Percentiles rank a stretch among this genome's conserved stretches.
Evolutionary conservation across 768 basidiomycete genomes (phyloP).

Genomic region (Paxillus involutus): DNA sequence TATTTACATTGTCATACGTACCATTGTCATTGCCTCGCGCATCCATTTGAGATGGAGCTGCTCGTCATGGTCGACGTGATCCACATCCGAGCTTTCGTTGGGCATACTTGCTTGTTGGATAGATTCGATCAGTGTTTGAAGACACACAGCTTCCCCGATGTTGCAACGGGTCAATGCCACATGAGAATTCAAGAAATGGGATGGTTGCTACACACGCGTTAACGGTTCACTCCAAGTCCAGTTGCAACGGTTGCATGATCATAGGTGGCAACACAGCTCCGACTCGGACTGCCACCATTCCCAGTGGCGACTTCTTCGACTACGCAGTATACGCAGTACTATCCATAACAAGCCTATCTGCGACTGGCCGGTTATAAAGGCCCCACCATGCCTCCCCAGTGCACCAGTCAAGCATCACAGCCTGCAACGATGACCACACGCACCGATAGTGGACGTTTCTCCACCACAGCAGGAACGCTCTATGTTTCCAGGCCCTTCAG

Average conservation of each 20-base stretch:
- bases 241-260: no score
- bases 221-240: no score
- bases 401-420: neutral
- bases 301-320: no score
- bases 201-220: no score
- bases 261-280: no score
- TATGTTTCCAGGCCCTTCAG: constrained; percentile 78
- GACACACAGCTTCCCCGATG: no score
- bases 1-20: constrained; percentile 25
- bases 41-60: constrained; percentile 64
- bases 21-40: constrained; percentile 83
- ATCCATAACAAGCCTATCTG: no score
- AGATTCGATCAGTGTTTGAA: no score
- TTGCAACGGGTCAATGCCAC: neutral
- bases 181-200: no score
- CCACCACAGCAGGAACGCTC: constrained; percentile 62
- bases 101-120: neutral
- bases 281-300: no score
- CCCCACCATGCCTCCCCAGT: neutral
- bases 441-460: constrained; percentile 32
- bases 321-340: no score
- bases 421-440: neutral
- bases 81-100: neutral
- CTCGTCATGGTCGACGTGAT: constrained; percentile 6
- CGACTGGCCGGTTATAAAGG: neutral